Conservation (phyloP, 2,329 filamentous ascomycete genomes). For the Fusarium camptoceras region DNA sequence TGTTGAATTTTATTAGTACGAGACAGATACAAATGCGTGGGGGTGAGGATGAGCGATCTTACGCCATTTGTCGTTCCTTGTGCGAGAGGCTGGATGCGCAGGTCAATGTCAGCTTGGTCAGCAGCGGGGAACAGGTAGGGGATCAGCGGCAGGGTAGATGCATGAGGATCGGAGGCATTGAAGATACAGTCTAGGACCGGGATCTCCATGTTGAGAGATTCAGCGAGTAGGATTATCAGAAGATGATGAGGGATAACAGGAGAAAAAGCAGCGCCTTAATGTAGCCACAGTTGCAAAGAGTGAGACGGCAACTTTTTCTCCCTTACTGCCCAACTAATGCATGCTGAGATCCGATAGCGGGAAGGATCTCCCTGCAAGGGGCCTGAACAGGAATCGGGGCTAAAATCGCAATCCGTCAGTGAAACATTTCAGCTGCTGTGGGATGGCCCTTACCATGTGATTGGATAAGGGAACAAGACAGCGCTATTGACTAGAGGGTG, state of each 20-base stretch:
- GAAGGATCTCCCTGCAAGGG: conserved; percentile 1
- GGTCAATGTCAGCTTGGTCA: not conserved
- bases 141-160: conserved; percentile 22
- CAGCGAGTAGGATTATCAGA: not conserved
- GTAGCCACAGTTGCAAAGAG: not conserved
- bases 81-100: conserved; percentile 24
- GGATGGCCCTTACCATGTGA: not conserved
- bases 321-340: no score
- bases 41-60: not conserved
- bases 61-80: conserved; percentile 42
- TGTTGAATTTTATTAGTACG: conserved; percentile 19
- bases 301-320: not conserved
- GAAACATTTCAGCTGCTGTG: not conserved
- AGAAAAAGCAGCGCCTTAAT: not conserved
- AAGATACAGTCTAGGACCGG: conserved; percentile 31
- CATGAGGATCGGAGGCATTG: conserved; percentile 20
- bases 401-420: conserved; percentile 5
- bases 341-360: not conserved
- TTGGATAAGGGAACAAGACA: not conserved
- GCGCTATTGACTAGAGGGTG: not conserved
- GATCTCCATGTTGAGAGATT: conserved; percentile 22
- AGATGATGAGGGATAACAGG: not conserved
- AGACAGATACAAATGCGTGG: not conserved
- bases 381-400: not conserved
- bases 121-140: conserved; percentile 26